Base-by-base conservation (phyloP, 2,329 filamentous ascomycete genomes). In the Colletotrichum graminicola region DNA sequence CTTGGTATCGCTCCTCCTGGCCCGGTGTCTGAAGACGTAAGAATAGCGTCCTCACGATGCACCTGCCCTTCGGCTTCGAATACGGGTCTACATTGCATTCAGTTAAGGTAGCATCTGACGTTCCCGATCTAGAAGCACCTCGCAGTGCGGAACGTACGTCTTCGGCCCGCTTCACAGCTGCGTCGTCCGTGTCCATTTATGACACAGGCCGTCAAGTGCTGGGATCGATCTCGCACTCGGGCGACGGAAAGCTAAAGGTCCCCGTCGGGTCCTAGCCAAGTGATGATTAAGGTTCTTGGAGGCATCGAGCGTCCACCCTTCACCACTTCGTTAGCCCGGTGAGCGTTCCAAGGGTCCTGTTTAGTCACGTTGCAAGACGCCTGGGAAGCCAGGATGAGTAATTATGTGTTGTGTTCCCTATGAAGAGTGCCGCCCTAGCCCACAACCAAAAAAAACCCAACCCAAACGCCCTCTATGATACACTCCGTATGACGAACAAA, bases 161-260 rank as follows among this genome's bases (percentile, higher is more conserved):
- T 56, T 56, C 26, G 23, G 16, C 39, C 56, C 56, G 14, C 14
- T 51, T 62, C 26, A 21, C 3, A 36, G 23, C 11, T 23, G 21
- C 43, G 43, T 21, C 12, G 26, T 62, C 54, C 45, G 62, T 56
- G 63, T 61, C 32, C 23, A 21, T 26, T 11, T 16, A 23, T 16
- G 12, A 34, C 1, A 36, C 55, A 29, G 23, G 23, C 56, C 43
- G 62, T 29, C 6, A 39, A 34, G 47, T 41, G 36, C 29, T 43
- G 23, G 36, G 29, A 16, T 36, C n/a, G 34, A 54, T 3, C 10
- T 71, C 56, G 67, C 63, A 71, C 43, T 67, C 51, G 67, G 63
- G 12, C 39, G 54, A 21, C 56, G 67, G 67, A 34, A 36, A 41
- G 47, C 39, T 49, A 6, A 36, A 21, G 49, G 51, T 45, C 56